A percentile compares a stretch with the other conserved stretches of the same genome.
These are phyloP conservation scores for Naumovozyma baii DNA, from an alignment of 805 yeast genomes.

Conservation along the genomic window DNA sequence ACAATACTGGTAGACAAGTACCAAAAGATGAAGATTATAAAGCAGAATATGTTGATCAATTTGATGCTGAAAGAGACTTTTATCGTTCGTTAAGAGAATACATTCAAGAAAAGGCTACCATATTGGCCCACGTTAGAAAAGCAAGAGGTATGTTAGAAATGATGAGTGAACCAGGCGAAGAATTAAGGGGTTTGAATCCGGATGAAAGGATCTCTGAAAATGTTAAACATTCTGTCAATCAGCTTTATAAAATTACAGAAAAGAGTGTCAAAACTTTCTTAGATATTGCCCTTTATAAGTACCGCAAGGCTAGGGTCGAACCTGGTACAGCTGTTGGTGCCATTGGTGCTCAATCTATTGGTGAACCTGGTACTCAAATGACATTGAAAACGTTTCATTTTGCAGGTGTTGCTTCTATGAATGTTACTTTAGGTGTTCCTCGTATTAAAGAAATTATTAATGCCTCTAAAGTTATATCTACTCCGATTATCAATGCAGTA, in stretches of 20 bases:
- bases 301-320: constrained; percentile 83
- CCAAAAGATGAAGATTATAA: constrained; percentile 36
- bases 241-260: constrained; percentile 57
- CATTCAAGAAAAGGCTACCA: constrained; percentile 45
- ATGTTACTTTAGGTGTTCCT: constrained; percentile 97
- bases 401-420: constrained; percentile 99
- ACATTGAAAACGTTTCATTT: constrained; percentile 93
- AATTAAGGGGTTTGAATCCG: constrained; percentile 33
- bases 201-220: constrained; percentile 31
- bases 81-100: constrained; percentile 66
- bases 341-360: constrained; percentile 97
- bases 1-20: constrained; percentile 56
- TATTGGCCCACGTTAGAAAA: constrained; percentile 48
- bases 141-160: constrained; percentile 41
- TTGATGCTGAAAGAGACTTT: constrained; percentile 80
- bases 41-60: constrained; percentile 66
- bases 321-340: constrained; percentile 99
- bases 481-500: constrained; percentile 93
- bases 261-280: constrained; percentile 55
- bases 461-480: constrained; percentile 88
- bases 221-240: constrained; percentile 44
- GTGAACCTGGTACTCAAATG: constrained; percentile 99
- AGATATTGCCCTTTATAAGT: constrained; percentile 68
- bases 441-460: constrained; percentile 98
- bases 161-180: constrained; percentile 37